Base-by-base conservation (phyloP, 805 yeast species). In the Wickerhamomyces mucosus region DNA sequence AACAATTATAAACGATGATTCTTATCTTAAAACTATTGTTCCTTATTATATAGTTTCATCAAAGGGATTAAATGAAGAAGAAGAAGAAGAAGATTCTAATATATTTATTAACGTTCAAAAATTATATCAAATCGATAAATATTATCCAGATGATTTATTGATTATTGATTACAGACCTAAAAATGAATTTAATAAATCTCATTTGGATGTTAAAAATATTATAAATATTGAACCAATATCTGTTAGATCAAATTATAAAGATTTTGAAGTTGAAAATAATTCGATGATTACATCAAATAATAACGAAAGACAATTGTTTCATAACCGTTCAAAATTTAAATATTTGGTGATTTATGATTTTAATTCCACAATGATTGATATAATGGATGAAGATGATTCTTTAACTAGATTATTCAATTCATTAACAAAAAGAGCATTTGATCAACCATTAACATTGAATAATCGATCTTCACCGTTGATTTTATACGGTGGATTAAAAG, bases 201-300 rank as follows among this genome's bases (percentile, higher is more conserved):
- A 85, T 52, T 73, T 88, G 15, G 59, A 67, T 10, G 58, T 72
- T 17, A 55, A 59, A 3, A 71, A 79, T 33, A 53, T 80, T 7
- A 65, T 83, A 9, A 82, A 88, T 48, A 67, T 88, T 14, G 95
- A 84, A 32, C 96, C 96, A 0, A 63, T 68, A 14, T 63, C 73
- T 1, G 58, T 77, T 14, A 55, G 73, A 32, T 51, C 55, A 1
- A 56, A 59, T 8, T 70, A 72, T 46, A 61, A 70, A 0, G 83
- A 81, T 43, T 55, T 51, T n/a, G 89, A 79, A 33, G 56, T 88
- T n/a, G 82, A 79, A 42, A 66, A 63, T 26, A 57, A 70, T 28
- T 66, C 89, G 9, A 57, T 75, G 36, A 51, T 72, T 12, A 64
- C 70, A 3, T 62, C 81, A 12, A 72, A 86, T 3, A 63, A 62